These are phyloP conservation scores for Iris pallida DNA, from an alignment of 116 monocot species.

Conservation along the genomic window DNA sequence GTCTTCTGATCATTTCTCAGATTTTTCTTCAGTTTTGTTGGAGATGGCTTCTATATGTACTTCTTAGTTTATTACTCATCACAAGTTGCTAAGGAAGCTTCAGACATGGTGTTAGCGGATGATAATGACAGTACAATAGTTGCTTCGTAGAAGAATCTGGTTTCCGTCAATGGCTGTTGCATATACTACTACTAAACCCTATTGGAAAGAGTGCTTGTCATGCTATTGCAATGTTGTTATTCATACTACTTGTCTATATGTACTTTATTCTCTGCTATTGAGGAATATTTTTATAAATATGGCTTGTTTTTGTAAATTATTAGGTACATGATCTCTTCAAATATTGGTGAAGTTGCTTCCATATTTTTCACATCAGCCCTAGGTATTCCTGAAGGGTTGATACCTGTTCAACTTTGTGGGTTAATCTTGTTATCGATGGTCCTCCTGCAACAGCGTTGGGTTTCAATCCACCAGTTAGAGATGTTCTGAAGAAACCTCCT, in stretches of 20 bases:
- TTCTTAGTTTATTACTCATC: background rate
- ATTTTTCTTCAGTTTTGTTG: no score
- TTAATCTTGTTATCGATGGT: conserved; percentile 95
- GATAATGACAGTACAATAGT: conserved; percentile 86
- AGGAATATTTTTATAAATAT: background rate
- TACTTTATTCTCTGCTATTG: background rate
- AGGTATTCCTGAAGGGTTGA: conserved; percentile 94
- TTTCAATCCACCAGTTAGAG: conserved; percentile 93
- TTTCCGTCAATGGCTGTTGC: background rate
- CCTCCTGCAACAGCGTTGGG: conserved; percentile 97
- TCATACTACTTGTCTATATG: background rate
- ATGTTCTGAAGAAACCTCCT: conserved; percentile 94
- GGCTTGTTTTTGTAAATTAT: background rate
- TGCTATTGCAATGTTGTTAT: no score
- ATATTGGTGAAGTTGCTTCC: conserved; percentile 93
- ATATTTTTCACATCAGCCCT: conserved; percentile 93
- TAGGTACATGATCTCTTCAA: conserved; percentile 99
- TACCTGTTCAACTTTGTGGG: conserved; percentile 98
- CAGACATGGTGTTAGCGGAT: conserved; percentile 84
- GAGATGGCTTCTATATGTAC: no score
- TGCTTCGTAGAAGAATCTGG: conserved; percentile 12
- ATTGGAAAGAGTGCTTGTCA: no score
- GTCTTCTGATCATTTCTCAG: no score
- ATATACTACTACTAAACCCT: background rate
- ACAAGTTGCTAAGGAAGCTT: conserved; percentile 83